phyloP scores from a whole-genome alignment of 1,284 basidiomycete genomes.

The Pseudozyma tsukubaensis region DNA sequence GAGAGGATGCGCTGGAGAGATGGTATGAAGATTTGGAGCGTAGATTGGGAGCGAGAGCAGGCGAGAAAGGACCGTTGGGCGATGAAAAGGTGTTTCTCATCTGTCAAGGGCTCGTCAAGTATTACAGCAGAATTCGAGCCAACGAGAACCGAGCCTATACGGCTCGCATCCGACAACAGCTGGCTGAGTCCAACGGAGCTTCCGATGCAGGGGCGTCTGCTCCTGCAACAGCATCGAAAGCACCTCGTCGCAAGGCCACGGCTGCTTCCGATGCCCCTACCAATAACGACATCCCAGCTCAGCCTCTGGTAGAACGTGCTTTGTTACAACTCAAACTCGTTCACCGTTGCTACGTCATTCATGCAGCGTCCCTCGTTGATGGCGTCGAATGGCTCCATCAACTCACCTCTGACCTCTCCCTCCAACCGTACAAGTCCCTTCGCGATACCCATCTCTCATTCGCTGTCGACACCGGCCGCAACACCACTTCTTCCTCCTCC shows the following conservation, averaged over 20 bases:
- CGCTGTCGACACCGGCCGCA: slow-evolving; percentile 40
- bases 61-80: neutral
- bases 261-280: neutral
- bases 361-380: slow-evolving; percentile 35
- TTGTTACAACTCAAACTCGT: slow-evolving; percentile 46
- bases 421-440: slow-evolving; percentile 46
- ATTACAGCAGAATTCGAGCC: slow-evolving; percentile 19
- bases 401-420: slow-evolving; percentile 35
- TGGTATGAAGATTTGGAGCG: slow-evolving; percentile 37
- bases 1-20: slow-evolving; percentile 16
- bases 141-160: slow-evolving; percentile 46
- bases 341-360: slow-evolving; percentile 45
- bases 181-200: slow-evolving; percentile 16
- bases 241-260: slow-evolving; percentile 13
- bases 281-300: neutral
- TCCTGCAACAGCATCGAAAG: slow-evolving; percentile 1
- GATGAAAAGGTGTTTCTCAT: slow-evolving; percentile 34
- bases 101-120: slow-evolving; percentile 48
- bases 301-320: slow-evolving; percentile 20
- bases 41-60: slow-evolving; percentile 8
- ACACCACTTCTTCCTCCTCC: slow-evolving; percentile 28
- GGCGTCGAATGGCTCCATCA: slow-evolving; percentile 45
- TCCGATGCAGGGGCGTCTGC: neutral
- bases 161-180: slow-evolving; percentile 39
- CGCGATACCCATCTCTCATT: slow-evolving; percentile 46